Evolutionary conservation across 2,329 filamentous ascomycete species (phyloP), one percentile per base, ranked within the genome.

Genomic region (Aspergillus spinulosporus): DNA sequence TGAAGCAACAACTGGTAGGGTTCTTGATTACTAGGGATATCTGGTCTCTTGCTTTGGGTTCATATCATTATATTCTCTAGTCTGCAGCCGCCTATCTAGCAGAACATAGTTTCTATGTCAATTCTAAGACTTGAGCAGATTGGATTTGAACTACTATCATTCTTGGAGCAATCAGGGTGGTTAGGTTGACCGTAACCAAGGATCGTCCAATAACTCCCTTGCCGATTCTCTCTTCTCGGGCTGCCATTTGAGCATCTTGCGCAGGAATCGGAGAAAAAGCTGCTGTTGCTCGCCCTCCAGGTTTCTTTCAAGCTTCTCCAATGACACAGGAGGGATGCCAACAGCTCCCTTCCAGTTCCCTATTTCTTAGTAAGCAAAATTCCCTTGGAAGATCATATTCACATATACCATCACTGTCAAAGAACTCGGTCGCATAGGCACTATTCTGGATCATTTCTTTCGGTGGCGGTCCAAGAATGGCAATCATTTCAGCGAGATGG

Each of bases 401-500:
- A 6, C 3, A 40, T 32, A n/a, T 32, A 54, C 45, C 52, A 9
- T 54, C 28, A 4, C 9, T 1, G 37, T 49, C 52, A 26, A 54
- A 54, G 5, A 44, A 46, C 14, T 44, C 6, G 3, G 8, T 42
- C 6, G 52, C 44, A 48, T 49, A 31, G 0, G 36, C 28, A 31
- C 52, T 49, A 6, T 34, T 28, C 26, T 59, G n/a, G 3, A 62
- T 21, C 12, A 65, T 62, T 44, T 63, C 56, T 3, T 42, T 44
- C 7, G 64, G 40, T 3, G 62, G 61, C 4, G 40, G 43, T 2
- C 62, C 61, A 4, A 64, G 51, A 5, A 62, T 21, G 21, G 65
- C 59, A 6, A 63, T 52, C 36, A 69, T 59, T 49, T 68, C 65
- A 32, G 66, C 65, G 11, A 69, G 46, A 48, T 65, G 66, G 11